Conservation (phyloP, 176 grass and related monocot genomes). For the Aechmea fasciata region DNA sequence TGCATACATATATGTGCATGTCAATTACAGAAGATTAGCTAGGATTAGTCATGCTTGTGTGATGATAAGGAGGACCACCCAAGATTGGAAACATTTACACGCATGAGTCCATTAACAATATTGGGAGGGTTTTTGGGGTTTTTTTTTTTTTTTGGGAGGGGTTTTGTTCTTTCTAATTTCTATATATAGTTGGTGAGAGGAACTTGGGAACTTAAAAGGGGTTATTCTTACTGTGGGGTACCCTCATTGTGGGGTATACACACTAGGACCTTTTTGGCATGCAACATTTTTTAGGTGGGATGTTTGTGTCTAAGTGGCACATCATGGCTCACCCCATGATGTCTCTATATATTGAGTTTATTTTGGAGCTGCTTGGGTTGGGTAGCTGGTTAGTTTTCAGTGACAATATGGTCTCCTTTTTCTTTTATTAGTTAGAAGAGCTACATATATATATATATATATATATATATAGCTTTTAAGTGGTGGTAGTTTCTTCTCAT, state of each 20-base stretch:
- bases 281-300: slow-evolving; percentile 32
- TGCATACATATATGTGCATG: too few relatives aligned
- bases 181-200: slow-evolving; percentile 28
- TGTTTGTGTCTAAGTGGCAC: slow-evolving; percentile 33
- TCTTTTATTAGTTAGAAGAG: background rate
- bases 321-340: slow-evolving; percentile 34
- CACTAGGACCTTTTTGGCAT: slow-evolving; percentile 19
- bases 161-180: background rate
- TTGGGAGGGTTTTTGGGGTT: background rate
- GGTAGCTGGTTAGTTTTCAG: background rate
- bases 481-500: too few relatives aligned
- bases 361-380: slow-evolving; percentile 14
- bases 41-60: background rate
- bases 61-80: background rate
- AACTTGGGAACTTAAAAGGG: slow-evolving; percentile 28
- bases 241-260: slow-evolving; percentile 5
- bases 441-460: background rate
- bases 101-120: background rate
- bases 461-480: background rate
- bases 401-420: background rate
- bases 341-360: slow-evolving; percentile 2
- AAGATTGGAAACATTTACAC: background rate
- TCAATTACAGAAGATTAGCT: too few relatives aligned
- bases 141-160: background rate
- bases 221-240: slow-evolving; percentile 8